These are phyloP conservation scores for Malania oleifera DNA, from an alignment of 164 flowering plant species.

Conservation along the genomic window DNA sequence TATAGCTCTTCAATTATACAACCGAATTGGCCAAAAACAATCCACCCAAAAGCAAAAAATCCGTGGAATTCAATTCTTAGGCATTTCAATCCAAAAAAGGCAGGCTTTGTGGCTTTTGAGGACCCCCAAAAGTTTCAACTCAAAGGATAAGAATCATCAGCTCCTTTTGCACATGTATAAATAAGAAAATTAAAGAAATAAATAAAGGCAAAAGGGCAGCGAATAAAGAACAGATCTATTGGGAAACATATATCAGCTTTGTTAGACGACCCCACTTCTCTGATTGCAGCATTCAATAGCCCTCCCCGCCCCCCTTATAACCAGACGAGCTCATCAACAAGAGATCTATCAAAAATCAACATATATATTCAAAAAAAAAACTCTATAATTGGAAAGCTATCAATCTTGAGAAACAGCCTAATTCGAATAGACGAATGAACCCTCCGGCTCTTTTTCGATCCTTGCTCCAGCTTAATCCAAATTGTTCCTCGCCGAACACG, in stretches of 20 bases:
- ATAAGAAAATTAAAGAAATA: background rate
- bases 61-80: background rate
- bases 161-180: background rate
- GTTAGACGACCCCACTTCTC: background rate
- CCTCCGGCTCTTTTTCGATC: too few relatives aligned
- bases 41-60: background rate
- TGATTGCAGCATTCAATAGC: background rate
- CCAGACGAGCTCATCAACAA: background rate
- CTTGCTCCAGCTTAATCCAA: too few relatives aligned
- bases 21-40: background rate
- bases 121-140: background rate
- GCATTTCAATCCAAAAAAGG: background rate
- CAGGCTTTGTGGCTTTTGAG: background rate
- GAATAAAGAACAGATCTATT: conserved; percentile 13
- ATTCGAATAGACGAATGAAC: too few relatives aligned
- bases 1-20: too few relatives aligned
- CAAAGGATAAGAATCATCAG: background rate
- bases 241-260: background rate
- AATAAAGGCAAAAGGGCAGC: conserved; percentile 7
- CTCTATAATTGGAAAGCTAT: too few relatives aligned
- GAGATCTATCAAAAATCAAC: background rate
- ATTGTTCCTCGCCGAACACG: too few relatives aligned
- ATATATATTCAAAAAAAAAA: background rate
- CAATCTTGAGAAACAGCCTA: too few relatives aligned
- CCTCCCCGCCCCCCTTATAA: background rate